Evolutionary conservation across 2,329 filamentous ascomycete species (phyloP), one percentile per base, ranked within the genome.

Genomic region (Phoma sp.): DNA sequence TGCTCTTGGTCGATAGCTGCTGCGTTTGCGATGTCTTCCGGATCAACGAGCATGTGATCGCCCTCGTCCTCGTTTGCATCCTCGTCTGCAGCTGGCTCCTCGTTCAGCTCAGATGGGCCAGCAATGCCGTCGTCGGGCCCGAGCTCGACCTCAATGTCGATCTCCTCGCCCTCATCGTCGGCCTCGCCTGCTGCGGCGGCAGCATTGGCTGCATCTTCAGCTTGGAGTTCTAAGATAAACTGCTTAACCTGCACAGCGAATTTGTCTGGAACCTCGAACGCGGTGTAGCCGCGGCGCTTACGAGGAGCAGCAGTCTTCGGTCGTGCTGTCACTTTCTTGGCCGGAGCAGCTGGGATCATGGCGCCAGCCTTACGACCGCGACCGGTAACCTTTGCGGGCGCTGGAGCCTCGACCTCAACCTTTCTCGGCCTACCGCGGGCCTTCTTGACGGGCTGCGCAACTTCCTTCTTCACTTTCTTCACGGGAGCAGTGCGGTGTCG

Each of bases 201-300:
- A 20, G 49, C 34, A 14, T 47, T 43, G 9, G 51, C 49, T 14
- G 32, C 54, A 29, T 53, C 58, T 10, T 40, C 59, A 29, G 50
- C 58, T 11, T 57, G 47, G 7, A 66, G 57, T 1, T 61, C 50
- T 12, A 55, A 36, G 2, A 67, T 47, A 18, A 54, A 52, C 15
- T 60, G 59, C 30, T 58, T 29, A 2, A 68, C 34, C n/a, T 61
- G 59, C 6, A 60, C 51, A 2, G 34, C 59, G 36, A 61, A 66
- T 43, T 58, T 66, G 40, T 71, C 65, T 1, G 65, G 64, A 7
- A 72, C 57, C n/a, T 71, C 65, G n/a, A 69, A 33, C 1, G 54
- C 28, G 1, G 66, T 67, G 46, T 62, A 62, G 21, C 69, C 68
- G 15, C 66, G 59, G 32, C 64, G 60, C 52, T 69, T 69, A 38